Conservation (phyloP, 169 alveolate species). For the Neospora caninum region DNA sequence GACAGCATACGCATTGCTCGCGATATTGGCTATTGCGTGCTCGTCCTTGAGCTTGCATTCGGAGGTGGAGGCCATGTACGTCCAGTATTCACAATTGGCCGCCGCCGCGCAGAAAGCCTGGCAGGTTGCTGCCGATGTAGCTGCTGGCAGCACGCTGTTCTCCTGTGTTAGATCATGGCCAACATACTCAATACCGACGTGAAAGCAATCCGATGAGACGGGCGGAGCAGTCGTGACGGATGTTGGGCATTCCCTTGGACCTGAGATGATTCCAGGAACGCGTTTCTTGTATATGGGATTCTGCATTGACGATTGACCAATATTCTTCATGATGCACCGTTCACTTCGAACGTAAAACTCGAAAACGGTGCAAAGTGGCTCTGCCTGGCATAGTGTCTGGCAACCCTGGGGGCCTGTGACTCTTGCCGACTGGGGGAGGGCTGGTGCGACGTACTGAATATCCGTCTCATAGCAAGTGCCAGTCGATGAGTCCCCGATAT, state of each 20-base stretch:
- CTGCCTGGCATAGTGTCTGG: not conserved
- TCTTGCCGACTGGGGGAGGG: not conserved
- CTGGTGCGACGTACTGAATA: constrained; percentile 9
- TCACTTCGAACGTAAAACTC: constrained; percentile 8
- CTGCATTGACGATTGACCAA: not conserved
- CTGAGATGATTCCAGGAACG: not conserved
- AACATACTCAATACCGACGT: not conserved
- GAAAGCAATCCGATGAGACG: not conserved
- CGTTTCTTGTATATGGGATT: not conserved
- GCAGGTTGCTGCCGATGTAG: not conserved
- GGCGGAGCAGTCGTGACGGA: not conserved
- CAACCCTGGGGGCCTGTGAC: not conserved
- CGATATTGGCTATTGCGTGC: not conserved
- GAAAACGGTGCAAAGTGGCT: not conserved
- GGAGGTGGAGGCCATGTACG: not conserved
- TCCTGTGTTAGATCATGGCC: not conserved
- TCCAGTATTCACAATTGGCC: constrained; percentile 2
- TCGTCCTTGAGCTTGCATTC: not conserved
- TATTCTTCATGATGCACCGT: not conserved
- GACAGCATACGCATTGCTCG: not conserved
- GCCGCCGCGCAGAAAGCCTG: constrained; percentile 20
- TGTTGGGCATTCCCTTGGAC: not conserved
- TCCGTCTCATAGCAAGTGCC: not conserved
- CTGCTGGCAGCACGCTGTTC: not conserved
- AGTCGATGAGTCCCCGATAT: not conserved